Percentiles rank a stretch among this genome's conserved stretches.
Conservation (phyloP, 352 stramenopile species). For the Pythium oligandrum region DNA sequence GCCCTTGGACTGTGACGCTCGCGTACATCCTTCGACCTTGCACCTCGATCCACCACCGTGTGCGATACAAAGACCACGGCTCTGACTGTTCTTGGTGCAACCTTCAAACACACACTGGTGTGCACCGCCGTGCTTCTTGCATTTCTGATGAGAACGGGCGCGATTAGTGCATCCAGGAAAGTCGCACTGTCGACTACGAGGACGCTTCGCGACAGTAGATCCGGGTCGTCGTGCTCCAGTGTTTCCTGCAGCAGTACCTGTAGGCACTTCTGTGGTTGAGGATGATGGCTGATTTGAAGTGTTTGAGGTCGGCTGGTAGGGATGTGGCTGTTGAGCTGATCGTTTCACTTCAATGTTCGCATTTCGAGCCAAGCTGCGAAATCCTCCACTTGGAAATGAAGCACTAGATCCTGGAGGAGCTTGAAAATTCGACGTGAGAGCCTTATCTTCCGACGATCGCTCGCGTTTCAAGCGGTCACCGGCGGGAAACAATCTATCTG, state of each 20-base stretch:
- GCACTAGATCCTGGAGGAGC: no score
- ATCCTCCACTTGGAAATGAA: no score
- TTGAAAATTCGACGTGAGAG: no score
- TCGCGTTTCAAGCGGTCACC: constrained; percentile 38
- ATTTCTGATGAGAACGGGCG: constrained; percentile 81
- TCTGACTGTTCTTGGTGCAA: constrained; percentile 87
- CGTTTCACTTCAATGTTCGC: no score
- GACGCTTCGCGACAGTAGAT: constrained; percentile 5
- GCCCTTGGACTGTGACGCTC: constrained; percentile 80
- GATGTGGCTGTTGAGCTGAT: no score
- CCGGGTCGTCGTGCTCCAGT: not conserved
- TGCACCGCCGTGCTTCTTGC: constrained; percentile 87
- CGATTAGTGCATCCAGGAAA: constrained; percentile 72
- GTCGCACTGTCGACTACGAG: constrained; percentile 49
- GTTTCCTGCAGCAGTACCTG: no score
- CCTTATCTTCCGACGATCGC: constrained; percentile 7
- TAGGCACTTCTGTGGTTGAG: not conserved
- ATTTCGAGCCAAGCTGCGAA: no score
- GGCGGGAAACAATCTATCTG: constrained; percentile 34
- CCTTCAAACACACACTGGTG: constrained; percentile 82
- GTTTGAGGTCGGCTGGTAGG: no score
- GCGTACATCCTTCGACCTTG: constrained; percentile 72
- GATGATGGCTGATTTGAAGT: constrained; percentile 1
- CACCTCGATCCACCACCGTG: constrained; percentile 79
- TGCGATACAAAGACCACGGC: constrained; percentile 77